These are phyloP conservation scores for Entophlyctis helioformis DNA, from an alignment of 192 early-diverging fungal genomes.

Conservation along the genomic window DNA sequence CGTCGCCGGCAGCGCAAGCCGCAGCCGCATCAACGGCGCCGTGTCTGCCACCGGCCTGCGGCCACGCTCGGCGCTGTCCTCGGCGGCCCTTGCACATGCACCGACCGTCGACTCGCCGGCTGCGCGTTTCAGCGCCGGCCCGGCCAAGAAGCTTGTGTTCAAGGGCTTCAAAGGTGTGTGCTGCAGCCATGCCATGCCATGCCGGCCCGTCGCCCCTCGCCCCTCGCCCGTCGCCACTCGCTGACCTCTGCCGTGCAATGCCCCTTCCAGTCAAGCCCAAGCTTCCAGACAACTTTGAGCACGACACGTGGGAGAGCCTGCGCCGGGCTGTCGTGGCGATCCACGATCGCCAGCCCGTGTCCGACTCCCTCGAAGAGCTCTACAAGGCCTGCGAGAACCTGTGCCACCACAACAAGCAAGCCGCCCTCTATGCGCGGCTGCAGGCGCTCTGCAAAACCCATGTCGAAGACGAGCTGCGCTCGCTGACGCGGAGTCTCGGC, in stretches of 20 bases:
- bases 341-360: slow-evolving; percentile 42
- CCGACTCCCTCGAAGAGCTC: slow-evolving; percentile 69
- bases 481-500: too few relatives aligned
- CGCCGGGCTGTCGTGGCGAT: slow-evolving; percentile 63
- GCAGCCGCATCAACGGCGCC: too few relatives aligned
- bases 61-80: too few relatives aligned
- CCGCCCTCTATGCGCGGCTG: slow-evolving; percentile 47
- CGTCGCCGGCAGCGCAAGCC: too few relatives aligned
- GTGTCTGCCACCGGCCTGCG: too few relatives aligned
- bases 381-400: slow-evolving; percentile 71
- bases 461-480: slow-evolving; percentile 31
- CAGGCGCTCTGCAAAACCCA: slow-evolving; percentile 42
- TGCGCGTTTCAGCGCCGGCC: too few relatives aligned
- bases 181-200: background rate
- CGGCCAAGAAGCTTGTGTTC: slow-evolving; percentile 47
- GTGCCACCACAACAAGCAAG: slow-evolving; percentile 61
- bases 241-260: background rate
- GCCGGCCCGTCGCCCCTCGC: background rate
- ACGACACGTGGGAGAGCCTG: slow-evolving; percentile 50
- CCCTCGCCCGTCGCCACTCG: background rate
- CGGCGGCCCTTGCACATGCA: too few relatives aligned
- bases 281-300: slow-evolving; percentile 58
- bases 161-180: slow-evolving; percentile 45
- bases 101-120: too few relatives aligned
- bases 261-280: slow-evolving; percentile 19